phyloP scores from a whole-genome alignment of 169 alveolate genomes.

The Eimeria necatrix region DNA sequence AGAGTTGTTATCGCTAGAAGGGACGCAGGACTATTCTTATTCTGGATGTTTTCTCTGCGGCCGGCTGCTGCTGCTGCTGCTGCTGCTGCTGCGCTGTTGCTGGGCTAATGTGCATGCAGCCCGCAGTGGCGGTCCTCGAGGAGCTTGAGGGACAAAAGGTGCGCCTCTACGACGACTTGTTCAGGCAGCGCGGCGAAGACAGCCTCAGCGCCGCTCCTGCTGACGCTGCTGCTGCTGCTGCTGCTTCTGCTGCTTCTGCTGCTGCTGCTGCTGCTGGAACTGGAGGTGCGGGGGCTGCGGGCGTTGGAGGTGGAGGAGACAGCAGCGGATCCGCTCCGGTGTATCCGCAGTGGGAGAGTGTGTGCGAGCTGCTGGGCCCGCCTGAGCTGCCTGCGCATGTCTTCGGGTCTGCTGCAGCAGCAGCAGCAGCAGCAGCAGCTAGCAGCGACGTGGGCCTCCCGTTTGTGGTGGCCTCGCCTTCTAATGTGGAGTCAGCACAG shows the following conservation, averaged over 20 bases:
- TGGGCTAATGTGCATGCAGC: constrained; percentile 32
- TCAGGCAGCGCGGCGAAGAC: constrained; percentile 24
- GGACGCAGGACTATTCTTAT: neutral
- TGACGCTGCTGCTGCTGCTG: constrained; percentile 35
- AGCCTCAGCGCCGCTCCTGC: constrained; percentile 29
- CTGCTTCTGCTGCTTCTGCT: neutral
- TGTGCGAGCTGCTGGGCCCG: constrained; percentile 40
- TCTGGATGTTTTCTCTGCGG: neutral
- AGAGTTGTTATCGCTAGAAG: too few relatives aligned
- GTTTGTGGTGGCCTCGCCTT: neutral
- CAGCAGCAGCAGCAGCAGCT: constrained; percentile 62
- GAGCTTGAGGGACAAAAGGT: constrained; percentile 41
- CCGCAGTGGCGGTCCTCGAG: constrained; percentile 64
- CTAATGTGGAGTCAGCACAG: neutral
- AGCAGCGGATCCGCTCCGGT: constrained; percentile 23
- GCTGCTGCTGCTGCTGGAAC: constrained; percentile 14
- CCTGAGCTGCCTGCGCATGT: constrained; percentile 14
- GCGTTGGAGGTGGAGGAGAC: neutral
- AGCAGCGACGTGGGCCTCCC: constrained; percentile 27
- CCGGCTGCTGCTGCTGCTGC: neutral
- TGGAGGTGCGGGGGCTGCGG: neutral
- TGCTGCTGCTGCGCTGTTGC: neutral
- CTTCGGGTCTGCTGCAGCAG: constrained; percentile 34
- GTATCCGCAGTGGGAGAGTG: constrained; percentile 46
- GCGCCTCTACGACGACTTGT: constrained; percentile 72